Evolutionary conservation across 768 basidiomycete genomes (phyloP), one percentile per base, ranked within the genome.

Genomic region (Lactarius deliciosus): DNA sequence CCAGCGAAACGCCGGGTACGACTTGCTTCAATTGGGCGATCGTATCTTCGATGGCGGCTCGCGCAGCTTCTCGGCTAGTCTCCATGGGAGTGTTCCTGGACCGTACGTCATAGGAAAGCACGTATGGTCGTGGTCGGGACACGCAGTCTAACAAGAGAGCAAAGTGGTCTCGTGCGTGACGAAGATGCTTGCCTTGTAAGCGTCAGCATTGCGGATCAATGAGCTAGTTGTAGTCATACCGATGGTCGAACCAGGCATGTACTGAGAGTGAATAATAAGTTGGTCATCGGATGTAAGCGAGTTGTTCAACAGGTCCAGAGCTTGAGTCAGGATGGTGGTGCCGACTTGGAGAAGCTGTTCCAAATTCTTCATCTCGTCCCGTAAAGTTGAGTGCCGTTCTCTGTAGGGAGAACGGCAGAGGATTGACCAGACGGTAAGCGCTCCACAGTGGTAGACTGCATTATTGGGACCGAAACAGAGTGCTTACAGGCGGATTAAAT

Each of bases 81-180:
- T 94, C 92, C 90, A 94, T 93, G 9, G 91, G 90, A 2, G 90
- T 92, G 74, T 92, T 90, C 53, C 92, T 85, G 68, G 79, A 80
- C 72, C 92, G 82, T 20, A 82, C 81, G 75, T 94, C 92, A 74
- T 94, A 94, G 18, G 87, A 90, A 60, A 94, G 74, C 53, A 84
- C 77, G 72, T 83, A 79, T 50, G 84, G 82, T 22, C 78, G 74
- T 32, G 80, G 73, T 15, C 81, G 78, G 25, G 79, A 73, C 60
- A 87, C 76, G 55, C 81, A 83, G 40, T 88, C 84, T 53, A 86
- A 72, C 6, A 93, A 81, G 32, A 93, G 82, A 61, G 81, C 79
- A 73, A 91, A 94, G 73, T 94, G 93, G 72, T 94, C 92, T 63
- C 89, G 82, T 28, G 90, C 91, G 80, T 94, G 92, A 45, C 92